Evolutionary conservation across 2,329 filamentous ascomycete genomes (phyloP).

Genomic region (Fragosphaeria purpurea): DNA sequence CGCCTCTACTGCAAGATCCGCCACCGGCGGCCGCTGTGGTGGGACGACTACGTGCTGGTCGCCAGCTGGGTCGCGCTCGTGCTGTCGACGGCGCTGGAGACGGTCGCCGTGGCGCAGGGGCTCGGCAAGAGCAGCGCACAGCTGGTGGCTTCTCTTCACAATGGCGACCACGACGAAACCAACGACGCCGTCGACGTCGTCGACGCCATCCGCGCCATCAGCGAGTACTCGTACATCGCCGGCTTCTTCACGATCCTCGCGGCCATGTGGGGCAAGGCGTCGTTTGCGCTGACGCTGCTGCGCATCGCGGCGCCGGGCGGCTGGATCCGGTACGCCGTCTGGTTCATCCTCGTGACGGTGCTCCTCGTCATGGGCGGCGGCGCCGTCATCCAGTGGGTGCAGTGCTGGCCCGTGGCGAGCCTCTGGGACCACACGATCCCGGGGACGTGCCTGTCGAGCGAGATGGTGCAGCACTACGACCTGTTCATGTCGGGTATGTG

Average conservation of each 20-base stretch:
- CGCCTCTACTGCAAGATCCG: conserved; percentile 16
- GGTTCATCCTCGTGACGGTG: conserved; percentile 3
- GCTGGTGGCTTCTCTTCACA: no score
- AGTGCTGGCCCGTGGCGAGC: conserved; percentile 21
- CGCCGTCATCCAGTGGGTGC: conserved; percentile 17
- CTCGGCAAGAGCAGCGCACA: no score
- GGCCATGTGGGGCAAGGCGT: conserved; percentile 7
- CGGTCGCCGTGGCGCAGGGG: not conserved
- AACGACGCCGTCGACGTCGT: not conserved
- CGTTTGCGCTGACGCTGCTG: conserved; percentile 8
- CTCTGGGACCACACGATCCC: not conserved
- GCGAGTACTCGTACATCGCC: conserved; percentile 2
- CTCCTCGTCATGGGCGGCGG: conserved; percentile 4
- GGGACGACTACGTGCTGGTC: conserved; percentile 17
- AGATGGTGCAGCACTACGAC: no score
- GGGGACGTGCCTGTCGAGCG: no score
- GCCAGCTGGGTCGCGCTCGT: conserved; percentile 10
- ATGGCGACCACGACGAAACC: no score
- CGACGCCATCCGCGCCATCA: not conserved
- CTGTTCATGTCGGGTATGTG: no score
- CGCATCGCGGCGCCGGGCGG: conserved; percentile 3
- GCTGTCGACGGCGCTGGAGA: not conserved
- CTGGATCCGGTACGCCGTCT: not conserved
- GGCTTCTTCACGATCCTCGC: conserved; percentile 5
- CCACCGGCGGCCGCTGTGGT: conserved; percentile 16